These are phyloP conservation scores for Candida fluviatilis DNA, from an alignment of 805 yeast species.

Conservation along the genomic window DNA sequence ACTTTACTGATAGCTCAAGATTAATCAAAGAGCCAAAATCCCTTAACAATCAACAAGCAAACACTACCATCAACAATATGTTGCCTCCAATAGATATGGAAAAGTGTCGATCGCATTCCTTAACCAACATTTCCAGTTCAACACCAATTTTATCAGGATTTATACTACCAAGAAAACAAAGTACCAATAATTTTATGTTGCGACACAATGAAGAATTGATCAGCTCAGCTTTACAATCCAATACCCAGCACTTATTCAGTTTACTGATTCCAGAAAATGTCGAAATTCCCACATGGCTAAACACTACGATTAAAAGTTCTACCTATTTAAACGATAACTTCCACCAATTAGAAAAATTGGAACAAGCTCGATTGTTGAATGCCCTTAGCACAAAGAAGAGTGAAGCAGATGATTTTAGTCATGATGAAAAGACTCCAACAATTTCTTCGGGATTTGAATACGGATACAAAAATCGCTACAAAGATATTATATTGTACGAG, in stretches of 20 bases:
- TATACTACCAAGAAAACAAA: constrained; percentile 1
- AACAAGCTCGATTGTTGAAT: constrained; percentile 57
- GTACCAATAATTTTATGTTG: constrained; percentile 32
- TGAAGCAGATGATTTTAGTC: constrained; percentile 14
- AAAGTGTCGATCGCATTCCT: constrained; percentile 14
- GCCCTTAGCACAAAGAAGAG: constrained; percentile 17
- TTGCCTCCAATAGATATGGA: constrained; percentile 5
- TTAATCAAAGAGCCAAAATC: background rate
- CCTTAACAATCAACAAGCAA: background rate
- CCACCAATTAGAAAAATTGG: constrained; percentile 62
- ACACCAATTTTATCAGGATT: constrained; percentile 5
- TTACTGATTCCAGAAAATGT: constrained; percentile 11
- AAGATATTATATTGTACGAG: constrained; percentile 84
- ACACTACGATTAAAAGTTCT: constrained; percentile 8
- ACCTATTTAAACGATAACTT: constrained; percentile 40
- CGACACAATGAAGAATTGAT: constrained; percentile 49
- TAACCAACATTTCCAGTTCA: constrained; percentile 12
- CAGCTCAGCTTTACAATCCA: background rate
- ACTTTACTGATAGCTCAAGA: background rate
- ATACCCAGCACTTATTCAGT: constrained; percentile 9
- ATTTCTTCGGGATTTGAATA: constrained; percentile 76
- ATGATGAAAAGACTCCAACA: constrained; percentile 28
- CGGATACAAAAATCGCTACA: constrained; percentile 79
- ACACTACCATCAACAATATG: constrained; percentile 4
- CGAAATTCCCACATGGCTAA: constrained; percentile 30